Base-by-base conservation (phyloP, 2,329 filamentous ascomycete genomes). In the Colletotrichum tanaceti region DNA sequence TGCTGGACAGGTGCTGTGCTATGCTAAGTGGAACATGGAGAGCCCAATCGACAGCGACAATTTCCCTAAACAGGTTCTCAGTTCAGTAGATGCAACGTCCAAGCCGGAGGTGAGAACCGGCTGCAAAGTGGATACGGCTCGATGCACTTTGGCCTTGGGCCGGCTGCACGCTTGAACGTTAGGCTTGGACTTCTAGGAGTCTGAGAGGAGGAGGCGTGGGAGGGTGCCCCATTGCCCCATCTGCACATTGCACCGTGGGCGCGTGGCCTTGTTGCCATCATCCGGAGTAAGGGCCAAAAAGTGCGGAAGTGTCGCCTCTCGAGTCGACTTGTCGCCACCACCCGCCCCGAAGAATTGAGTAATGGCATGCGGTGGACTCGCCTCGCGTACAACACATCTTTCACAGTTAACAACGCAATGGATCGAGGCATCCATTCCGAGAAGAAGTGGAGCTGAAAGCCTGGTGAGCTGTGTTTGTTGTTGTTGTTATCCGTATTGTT, bases 61-160 rank as follows among this genome's bases (percentile, higher is more conserved):
- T 61, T 65, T 55, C 55, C 66, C 62, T 65, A 68, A 68, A 68
- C 66, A 57, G 50, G 66, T 60, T 66, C 66, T 55, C 24, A 66
- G 66, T 63, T 55, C 24, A 66, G 66, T 63, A 69, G 60, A 68
- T 65, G 62, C 62, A 69, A 18, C 44, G 57, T 50, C 22, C 38
- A 41, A 20, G 49, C 66, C 63, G 57, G 63, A 66, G 32, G 46
- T 66, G 62, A 57, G 66, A 58, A 52, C 62, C 62, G 62, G 62
- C 55, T 61, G 57, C 20, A 53, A 57, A 69, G 66, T 69, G 66
- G 66, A 61, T 58, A 66, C 63, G 24, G 24, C 41, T 61, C 38
- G 62, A 66, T 60, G 62, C 62, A 68, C 63, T 55, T 55, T 54
- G 63, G 46, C 32, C 54, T 59, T 68, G 54, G 62, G 43, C 65